Conservation (phyloP, 2,329 filamentous ascomycete genomes). For the Emmonsiellopsis sp. region DNA sequence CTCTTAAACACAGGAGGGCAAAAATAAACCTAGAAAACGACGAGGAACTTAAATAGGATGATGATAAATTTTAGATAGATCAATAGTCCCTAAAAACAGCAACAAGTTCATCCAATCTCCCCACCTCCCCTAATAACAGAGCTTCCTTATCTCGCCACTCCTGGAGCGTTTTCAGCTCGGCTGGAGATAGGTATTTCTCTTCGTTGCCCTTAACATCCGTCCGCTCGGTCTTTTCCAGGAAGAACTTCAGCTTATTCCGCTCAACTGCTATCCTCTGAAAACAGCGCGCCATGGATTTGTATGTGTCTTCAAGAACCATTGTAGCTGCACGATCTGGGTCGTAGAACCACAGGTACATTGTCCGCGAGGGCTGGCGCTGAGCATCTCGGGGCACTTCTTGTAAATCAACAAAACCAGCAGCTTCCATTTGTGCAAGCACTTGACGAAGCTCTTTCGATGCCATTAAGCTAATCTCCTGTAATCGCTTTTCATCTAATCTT, state of each 20-base stretch:
- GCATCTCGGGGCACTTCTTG: conserved; percentile 91
- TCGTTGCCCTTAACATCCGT: conserved; percentile 79
- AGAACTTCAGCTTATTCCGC: conserved; percentile 58
- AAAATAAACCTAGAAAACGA: not conserved
- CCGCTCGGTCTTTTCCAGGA: conserved; percentile 73
- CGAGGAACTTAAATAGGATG: not conserved
- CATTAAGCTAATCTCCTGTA: conserved; percentile 73
- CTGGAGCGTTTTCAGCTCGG: conserved; percentile 62
- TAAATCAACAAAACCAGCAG: conserved; percentile 76
- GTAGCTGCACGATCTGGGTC: conserved; percentile 64
- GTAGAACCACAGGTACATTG: conserved; percentile 87
- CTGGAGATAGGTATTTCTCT: conserved; percentile 65
- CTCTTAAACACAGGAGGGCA: not conserved
- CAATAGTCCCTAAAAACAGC: conserved; percentile 72
- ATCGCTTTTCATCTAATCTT: conserved; percentile 87
- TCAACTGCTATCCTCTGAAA: conserved; percentile 74
- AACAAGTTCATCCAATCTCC: conserved; percentile 75
- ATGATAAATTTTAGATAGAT: conserved; percentile 10
- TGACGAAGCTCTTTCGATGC: conserved; percentile 76
- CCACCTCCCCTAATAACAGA: conserved; percentile 69
- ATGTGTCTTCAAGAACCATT: conserved; percentile 68
- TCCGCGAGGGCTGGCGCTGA: conserved; percentile 69
- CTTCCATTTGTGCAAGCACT: conserved; percentile 76
- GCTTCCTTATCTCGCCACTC: conserved; percentile 54
- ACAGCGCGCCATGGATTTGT: conserved; percentile 81